These are phyloP conservation scores for Edaphochlamys debaryana DNA, from an alignment of 139 green algal species.

Conservation along the genomic window DNA sequence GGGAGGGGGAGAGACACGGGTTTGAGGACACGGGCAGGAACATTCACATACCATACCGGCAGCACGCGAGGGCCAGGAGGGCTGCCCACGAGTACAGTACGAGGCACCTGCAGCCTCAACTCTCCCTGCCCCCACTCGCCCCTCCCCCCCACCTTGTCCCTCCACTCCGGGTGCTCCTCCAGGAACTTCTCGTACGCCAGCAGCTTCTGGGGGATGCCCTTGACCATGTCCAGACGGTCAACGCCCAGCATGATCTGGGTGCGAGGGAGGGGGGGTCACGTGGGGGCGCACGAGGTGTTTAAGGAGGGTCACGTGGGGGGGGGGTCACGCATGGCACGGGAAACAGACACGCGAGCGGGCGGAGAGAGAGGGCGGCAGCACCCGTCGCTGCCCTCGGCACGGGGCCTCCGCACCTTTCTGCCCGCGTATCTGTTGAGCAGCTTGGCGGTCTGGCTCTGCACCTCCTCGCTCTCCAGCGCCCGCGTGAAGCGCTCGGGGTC, in stretches of 20 bases:
- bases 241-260: constrained; percentile 99
- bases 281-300: not conserved
- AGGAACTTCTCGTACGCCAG: constrained; percentile 98
- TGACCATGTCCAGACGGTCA: constrained; percentile 99
- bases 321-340: not conserved
- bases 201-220: constrained; percentile 99
- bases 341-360: no score
- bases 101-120: no score
- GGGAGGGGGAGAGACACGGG: not conserved
- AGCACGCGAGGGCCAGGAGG: no score
- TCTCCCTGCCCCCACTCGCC: no score
- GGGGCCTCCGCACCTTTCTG: constrained; percentile 76
- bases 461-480: constrained; percentile 86
- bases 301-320: no score
- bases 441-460: constrained; percentile 90
- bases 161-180: constrained; percentile 95
- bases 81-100: no score
- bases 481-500: constrained; percentile 95
- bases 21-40: no score
- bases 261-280: not conserved
- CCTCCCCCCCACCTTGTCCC: constrained; percentile 87
- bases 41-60: no score
- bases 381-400: no score
- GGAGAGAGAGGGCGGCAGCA: no score
- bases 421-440: constrained; percentile 89